Conservation (phyloP, 768 basidiomycete species). For the Amanita rimosa region DNA sequence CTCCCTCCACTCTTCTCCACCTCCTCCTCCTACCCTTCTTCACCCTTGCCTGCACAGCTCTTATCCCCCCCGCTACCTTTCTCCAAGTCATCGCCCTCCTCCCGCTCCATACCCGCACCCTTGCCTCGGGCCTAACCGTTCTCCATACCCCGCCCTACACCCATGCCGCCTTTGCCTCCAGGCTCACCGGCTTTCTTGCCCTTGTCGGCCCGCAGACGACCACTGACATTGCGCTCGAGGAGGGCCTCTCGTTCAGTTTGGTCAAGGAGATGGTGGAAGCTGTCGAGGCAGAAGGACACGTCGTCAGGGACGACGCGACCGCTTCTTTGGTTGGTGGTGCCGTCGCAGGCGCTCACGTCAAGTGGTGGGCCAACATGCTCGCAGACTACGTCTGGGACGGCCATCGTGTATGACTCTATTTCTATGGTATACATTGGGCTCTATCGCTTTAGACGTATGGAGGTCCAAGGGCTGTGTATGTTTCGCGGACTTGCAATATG, state of each 20-base stretch:
- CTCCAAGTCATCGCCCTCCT: constrained; percentile 65
- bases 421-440: background rate
- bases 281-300: constrained; percentile 57
- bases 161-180: constrained; percentile 52
- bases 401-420: constrained; percentile 28
- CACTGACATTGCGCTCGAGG: constrained; percentile 60
- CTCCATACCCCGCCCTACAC: constrained; percentile 78
- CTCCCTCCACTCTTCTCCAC: background rate
- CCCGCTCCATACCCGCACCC: constrained; percentile 44
- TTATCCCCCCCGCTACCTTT: constrained; percentile 84
- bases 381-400: constrained; percentile 59
- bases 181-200: constrained; percentile 45
- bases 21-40: background rate
- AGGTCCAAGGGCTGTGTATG: constrained; percentile 28
- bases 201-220: constrained; percentile 44
- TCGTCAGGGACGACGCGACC: constrained; percentile 66
- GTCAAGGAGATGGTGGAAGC: constrained; percentile 68
- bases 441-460: constrained; percentile 28
- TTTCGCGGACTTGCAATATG: no score
- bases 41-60: constrained; percentile 26
- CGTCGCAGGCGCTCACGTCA: constrained; percentile 45
- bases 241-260: constrained; percentile 63
- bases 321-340: constrained; percentile 28
- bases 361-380: constrained; percentile 67
- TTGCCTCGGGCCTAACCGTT: constrained; percentile 68